phyloP scores from a whole-genome alignment of 768 basidiomycete genomes.

The Tubosaeta brunneosetosa region DNA sequence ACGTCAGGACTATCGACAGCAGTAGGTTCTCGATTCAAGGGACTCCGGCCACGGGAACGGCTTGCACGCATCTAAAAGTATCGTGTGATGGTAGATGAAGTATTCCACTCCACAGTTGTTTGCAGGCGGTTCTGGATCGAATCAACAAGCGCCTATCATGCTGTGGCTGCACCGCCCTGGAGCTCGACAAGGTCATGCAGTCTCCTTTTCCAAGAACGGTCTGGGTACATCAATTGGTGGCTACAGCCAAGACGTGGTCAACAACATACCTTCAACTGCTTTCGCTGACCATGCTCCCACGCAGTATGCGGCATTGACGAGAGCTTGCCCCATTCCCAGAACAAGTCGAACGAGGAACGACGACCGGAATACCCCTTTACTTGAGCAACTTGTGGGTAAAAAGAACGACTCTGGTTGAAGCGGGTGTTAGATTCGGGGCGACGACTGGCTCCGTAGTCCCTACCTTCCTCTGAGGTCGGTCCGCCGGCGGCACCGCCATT shows the following conservation, averaged over 20 bases:
- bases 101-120: neutral
- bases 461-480: constrained; percentile 31
- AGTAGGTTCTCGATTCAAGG: neutral
- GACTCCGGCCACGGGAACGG: neutral
- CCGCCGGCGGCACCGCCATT: constrained; percentile 29
- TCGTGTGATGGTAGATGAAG: neutral
- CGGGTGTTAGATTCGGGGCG: neutral
- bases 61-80: neutral
- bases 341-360: constrained; percentile 33
- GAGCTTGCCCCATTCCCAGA: constrained; percentile 33
- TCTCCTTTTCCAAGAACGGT: constrained; percentile 1
- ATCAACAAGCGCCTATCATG: neutral
- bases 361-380: constrained; percentile 32
- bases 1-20: neutral
- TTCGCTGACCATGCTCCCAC: neutral
- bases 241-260: neutral
- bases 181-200: neutral
- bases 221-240: neutral
- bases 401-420: constrained; percentile 21
- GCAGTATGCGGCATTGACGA: constrained; percentile 15
- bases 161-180: neutral
- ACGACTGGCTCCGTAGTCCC: neutral
- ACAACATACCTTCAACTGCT: constrained; percentile 8
- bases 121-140: neutral
- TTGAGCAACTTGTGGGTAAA: constrained; percentile 41